Evolutionary conservation across 2,329 filamentous ascomycete species (phyloP).

Genomic region (Pezizomycotina sp.): DNA sequence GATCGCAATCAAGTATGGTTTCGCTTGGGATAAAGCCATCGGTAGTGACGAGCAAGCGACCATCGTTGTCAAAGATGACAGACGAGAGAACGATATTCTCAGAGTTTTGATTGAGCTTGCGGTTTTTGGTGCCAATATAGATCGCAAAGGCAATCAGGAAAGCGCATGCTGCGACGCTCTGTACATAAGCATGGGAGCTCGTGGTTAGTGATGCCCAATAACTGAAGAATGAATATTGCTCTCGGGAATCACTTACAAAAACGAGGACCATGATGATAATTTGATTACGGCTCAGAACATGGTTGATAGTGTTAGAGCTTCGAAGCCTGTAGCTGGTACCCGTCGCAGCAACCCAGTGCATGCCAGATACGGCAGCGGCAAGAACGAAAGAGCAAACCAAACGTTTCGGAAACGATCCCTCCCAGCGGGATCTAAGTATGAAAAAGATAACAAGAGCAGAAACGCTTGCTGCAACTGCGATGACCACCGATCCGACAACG

Average conservation of each 20-base stretch:
- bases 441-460: conserved; percentile 62
- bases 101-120: conserved; percentile 32
- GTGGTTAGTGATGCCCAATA: conserved; percentile 12
- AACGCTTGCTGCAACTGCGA: conserved; percentile 56
- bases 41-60: conserved; percentile 50
- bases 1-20: conserved; percentile 54
- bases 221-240: too few relatives aligned
- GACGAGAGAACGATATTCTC: conserved; percentile 41
- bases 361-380: conserved; percentile 59
- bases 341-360: conserved; percentile 69
- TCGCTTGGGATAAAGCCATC: conserved; percentile 53
- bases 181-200: conserved; percentile 11
- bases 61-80: conserved; percentile 50
- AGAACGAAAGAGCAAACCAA: conserved; percentile 49
- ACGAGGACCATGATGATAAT: conserved; percentile 59
- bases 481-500: conserved; percentile 51
- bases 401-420: conserved; percentile 61
- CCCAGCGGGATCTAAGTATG: conserved; percentile 58
- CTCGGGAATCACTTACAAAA: conserved; percentile 46
- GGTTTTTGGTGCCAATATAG: conserved; percentile 34
- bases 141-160: conserved; percentile 40
- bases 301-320: conserved; percentile 30
- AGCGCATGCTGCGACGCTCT: conserved; percentile 47
- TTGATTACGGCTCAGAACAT: conserved; percentile 41
- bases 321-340: conserved; percentile 52